Base-by-base conservation (phyloP, 2,329 filamentous ascomycete genomes). In the Exophiala sp. region DNA sequence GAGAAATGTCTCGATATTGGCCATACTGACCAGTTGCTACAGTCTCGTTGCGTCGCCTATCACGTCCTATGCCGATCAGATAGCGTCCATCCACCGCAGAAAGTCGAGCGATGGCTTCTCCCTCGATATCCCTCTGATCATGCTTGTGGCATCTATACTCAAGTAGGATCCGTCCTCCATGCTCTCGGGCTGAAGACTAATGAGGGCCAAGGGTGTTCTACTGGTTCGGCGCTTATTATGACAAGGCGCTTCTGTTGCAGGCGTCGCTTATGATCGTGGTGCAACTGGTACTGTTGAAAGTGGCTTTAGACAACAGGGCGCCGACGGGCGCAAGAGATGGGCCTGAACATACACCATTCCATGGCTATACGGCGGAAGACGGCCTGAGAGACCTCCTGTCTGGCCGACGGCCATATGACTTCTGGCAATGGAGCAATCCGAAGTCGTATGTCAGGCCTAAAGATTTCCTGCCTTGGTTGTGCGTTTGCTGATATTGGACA, bases 41-140 rank as follows among this genome's bases (percentile, higher is more conserved):
- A 80, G 77, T 65, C 74, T 84, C 55, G 71, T 82, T 45, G 74
- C 78, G 7, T 82, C 80, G 6, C 81, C 81, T 7, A 67, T 84
- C 52, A 83, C 80, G 43, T 81, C 78, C 58, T 84, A 84, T 68
- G 75, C 78, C 53, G 81, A 84, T 65, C 81, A 84, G 63, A 83
- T 83, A 63, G 73, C 80, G 64, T 79, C 75, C 58, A 83, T 83
- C 62, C 75, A 82, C 66, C 74, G 74, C 57, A 75, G 68, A 50
- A 74, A 77, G 59, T 78, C 71, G 49, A 82, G 79, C 2, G 76
- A 76, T 27, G 81, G 81, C 24, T 84, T 84, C 66, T 83, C 80
- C 13, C 69, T 84, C 58, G 81, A 84, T 61, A 82, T 83, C 30
- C 80, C 80, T 13, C 66, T 83, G 60, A 83, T 83, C 57, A 83